Conservation (phyloP, 768 basidiomycete genomes). For the Lentinula guzmanii region DNA sequence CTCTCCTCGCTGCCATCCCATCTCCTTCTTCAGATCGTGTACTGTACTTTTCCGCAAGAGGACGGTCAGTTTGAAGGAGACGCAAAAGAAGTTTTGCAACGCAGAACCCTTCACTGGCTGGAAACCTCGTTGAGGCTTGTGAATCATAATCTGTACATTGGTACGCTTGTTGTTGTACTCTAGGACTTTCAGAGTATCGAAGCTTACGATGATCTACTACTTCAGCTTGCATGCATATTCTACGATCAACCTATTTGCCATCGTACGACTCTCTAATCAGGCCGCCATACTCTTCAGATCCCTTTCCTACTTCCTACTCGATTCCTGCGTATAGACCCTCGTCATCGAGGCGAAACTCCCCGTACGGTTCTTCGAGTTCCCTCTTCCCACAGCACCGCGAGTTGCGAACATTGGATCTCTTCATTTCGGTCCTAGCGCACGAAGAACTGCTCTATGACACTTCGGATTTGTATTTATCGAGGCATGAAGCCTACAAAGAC, state of each 20-base stretch:
- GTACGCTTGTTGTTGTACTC: conserved; percentile 23
- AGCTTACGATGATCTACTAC: not conserved
- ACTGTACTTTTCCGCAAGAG: conserved; percentile 52
- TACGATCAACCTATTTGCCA: conserved; percentile 70
- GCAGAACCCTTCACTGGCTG: conserved; percentile 71
- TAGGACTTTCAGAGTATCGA: not conserved
- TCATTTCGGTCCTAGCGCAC: conserved; percentile 73
- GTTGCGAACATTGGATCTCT: conserved; percentile 67
- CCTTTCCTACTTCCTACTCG: conserved; percentile 33
- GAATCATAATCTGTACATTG: conserved; percentile 62
- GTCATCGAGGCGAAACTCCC: conserved; percentile 16
- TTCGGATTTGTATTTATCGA: conserved; percentile 65
- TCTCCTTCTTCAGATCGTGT: conserved; percentile 64
- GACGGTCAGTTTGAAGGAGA: conserved; percentile 29
- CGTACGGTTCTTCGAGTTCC: conserved; percentile 8
- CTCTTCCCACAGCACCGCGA: conserved; percentile 49
- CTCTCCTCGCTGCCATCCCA: conserved; percentile 46
- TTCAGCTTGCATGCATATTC: conserved; percentile 73
- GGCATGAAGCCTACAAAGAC: conserved; percentile 73
- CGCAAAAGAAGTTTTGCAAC: conserved; percentile 42
- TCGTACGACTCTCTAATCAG: conserved; percentile 59
- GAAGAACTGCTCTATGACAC: conserved; percentile 79
- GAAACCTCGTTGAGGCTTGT: conserved; percentile 57
- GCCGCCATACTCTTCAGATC: conserved; percentile 69
- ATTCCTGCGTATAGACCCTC: conserved; percentile 8